Percentiles rank a stretch among this genome's conserved stretches.
These are phyloP conservation scores for Fraxinus xanthoxyloides DNA, from an alignment of 305 asterid species.

Conservation along the genomic window DNA sequence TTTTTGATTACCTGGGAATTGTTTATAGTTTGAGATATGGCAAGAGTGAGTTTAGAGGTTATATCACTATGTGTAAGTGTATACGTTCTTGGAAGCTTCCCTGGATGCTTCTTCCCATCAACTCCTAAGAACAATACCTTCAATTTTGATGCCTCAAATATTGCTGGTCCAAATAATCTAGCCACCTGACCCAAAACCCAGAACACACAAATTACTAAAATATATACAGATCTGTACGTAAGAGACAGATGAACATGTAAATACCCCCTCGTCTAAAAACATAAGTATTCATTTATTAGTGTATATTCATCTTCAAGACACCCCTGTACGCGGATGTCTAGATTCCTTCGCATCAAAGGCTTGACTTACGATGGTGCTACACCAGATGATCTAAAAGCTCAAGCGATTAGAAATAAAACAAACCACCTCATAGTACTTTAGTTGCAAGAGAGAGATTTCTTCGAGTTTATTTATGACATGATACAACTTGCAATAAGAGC, in stretches of 20 bases:
- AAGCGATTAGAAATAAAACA: not conserved
- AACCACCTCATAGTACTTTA: too few relatives aligned
- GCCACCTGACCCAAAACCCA: slow-evolving; percentile 55
- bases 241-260: too few relatives aligned
- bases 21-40: slow-evolving; percentile 80
- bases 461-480: too few relatives aligned
- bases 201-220: too few relatives aligned
- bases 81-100: slow-evolving; percentile 77
- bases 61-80: slow-evolving; percentile 93
- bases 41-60: slow-evolving; percentile 88
- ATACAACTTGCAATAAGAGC: too few relatives aligned
- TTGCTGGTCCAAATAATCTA: slow-evolving; percentile 87
- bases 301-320: too few relatives aligned
- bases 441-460: too few relatives aligned
- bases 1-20: slow-evolving; percentile 66
- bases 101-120: slow-evolving; percentile 44
- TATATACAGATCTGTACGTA: not conserved
- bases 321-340: too few relatives aligned
- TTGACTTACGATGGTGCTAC: not conserved
- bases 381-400: not conserved
- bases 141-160: slow-evolving; percentile 89
- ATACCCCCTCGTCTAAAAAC: too few relatives aligned
- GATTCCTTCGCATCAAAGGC: too few relatives aligned
- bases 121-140: slow-evolving; percentile 85
- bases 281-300: too few relatives aligned